Evolutionary conservation across 352 stramenopile genomes (phyloP).

Genomic region (Phytophthora lateralis): DNA sequence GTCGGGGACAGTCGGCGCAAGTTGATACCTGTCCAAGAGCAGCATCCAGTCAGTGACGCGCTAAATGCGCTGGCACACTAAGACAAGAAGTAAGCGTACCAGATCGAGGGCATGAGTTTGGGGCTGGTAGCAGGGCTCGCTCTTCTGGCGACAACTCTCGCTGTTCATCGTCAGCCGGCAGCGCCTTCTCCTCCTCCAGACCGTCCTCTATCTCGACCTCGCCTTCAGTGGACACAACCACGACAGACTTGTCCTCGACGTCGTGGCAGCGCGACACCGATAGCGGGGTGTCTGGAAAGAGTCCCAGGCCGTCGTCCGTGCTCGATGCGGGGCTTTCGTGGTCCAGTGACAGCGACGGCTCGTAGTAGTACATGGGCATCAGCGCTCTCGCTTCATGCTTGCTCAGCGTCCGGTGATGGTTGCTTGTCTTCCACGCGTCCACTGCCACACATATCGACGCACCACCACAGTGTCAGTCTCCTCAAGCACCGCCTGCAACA

Average conservation of each 20-base stretch:
- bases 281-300: conserved; percentile 24
- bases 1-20: conserved; percentile 34
- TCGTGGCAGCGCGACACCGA: conserved; percentile 10
- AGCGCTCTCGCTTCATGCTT: conserved; percentile 30
- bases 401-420: conserved; percentile 20
- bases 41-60: conserved; percentile 4
- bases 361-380: conserved; percentile 49
- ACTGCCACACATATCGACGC: conserved; percentile 14
- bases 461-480: background rate
- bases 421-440: conserved; percentile 32
- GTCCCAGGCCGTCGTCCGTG: conserved; percentile 16
- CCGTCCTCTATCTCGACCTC: conserved; percentile 23
- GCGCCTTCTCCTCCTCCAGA: conserved; percentile 9
- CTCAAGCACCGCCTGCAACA: conserved; percentile 3
- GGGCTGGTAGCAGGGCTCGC: conserved; percentile 31
- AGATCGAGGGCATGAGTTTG: conserved; percentile 40
- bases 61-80: background rate
- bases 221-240: conserved; percentile 30
- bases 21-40: conserved; percentile 28
- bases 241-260: conserved; percentile 27
- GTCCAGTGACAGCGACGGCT: conserved; percentile 43
- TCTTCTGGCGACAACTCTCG: conserved; percentile 20
- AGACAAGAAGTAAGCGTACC: conserved; percentile 13
- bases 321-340: conserved; percentile 27
- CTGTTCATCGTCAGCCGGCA: conserved; percentile 2